Percentiles rank a stretch among this genome's conserved stretches.
Evolutionary conservation across 2,329 filamentous ascomycete species (phyloP).

Genomic region (Colletotrichum tofieldiae): DNA sequence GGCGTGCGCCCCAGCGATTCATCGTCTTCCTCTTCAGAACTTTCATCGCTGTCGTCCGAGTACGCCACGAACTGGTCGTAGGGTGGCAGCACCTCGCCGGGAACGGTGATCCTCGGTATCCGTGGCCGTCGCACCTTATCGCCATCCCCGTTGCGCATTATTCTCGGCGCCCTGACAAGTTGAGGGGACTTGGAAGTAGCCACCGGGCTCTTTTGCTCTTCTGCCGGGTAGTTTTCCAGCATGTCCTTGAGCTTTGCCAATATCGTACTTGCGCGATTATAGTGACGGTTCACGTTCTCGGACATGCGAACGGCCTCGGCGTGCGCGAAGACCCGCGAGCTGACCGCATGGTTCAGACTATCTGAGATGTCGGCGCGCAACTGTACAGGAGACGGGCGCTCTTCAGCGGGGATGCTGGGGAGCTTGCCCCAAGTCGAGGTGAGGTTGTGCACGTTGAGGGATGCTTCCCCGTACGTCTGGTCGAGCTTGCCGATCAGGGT

Average conservation of each 20-base stretch:
- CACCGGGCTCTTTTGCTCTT: slow-evolving; percentile 67
- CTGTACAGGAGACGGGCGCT: slow-evolving; percentile 64
- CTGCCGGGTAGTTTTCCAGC: slow-evolving; percentile 72
- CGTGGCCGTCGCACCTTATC: slow-evolving; percentile 63
- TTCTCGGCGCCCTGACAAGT: slow-evolving; percentile 63
- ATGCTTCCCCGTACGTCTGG: slow-evolving; percentile 70
- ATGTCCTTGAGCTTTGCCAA: slow-evolving; percentile 72
- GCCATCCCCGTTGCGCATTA: slow-evolving; percentile 61
- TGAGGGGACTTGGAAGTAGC: slow-evolving; percentile 68
- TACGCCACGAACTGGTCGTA: slow-evolving; percentile 76
- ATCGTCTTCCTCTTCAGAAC: slow-evolving; percentile 63
- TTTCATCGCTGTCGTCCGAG: slow-evolving; percentile 68
- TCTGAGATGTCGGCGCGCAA: slow-evolving; percentile 75
- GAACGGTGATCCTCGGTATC: slow-evolving; percentile 74
- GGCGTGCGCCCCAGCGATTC: slow-evolving; percentile 49
- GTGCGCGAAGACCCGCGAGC: slow-evolving; percentile 71
- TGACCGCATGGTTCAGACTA: slow-evolving; percentile 68
- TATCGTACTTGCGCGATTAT: slow-evolving; percentile 72
- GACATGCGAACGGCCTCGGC: slow-evolving; percentile 76
- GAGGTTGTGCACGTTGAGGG: slow-evolving; percentile 68
- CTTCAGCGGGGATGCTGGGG: slow-evolving; percentile 62
- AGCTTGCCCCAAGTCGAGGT: slow-evolving; percentile 72
- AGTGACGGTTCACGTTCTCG: slow-evolving; percentile 75
- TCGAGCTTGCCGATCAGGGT: slow-evolving; percentile 78
- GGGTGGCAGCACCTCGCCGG: slow-evolving; percentile 76